Percentiles rank a stretch among this genome's conserved stretches.
phyloP scores from a whole-genome alignment of 2,329 filamentous ascomycete genomes.

The Epichloe scottii region DNA sequence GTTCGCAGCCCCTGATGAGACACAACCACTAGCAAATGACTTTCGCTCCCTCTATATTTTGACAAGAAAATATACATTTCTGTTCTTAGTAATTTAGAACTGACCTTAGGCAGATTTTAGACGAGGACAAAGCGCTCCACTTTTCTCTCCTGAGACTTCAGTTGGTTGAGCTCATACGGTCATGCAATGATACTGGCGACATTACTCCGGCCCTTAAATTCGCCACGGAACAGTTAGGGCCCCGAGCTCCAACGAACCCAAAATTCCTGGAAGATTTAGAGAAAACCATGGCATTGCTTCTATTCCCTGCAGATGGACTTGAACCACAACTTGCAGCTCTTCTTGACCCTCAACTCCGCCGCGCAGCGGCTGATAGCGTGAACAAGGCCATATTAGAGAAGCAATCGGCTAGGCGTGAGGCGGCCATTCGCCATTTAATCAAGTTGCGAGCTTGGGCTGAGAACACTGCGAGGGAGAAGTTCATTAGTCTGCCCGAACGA shows the following conservation, averaged over 20 bases:
- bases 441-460: slow-evolving; percentile 81
- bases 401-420: slow-evolving; percentile 62
- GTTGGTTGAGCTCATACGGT: slow-evolving; percentile 82
- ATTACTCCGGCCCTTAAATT: slow-evolving; percentile 74
- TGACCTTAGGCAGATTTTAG: slow-evolving; percentile 58
- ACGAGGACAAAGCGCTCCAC: slow-evolving; percentile 69
- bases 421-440: slow-evolving; percentile 70
- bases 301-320: slow-evolving; percentile 74
- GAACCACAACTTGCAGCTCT: slow-evolving; percentile 64
- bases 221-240: slow-evolving; percentile 75
- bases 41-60: slow-evolving; percentile 5
- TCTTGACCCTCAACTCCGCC: slow-evolving; percentile 66
- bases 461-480: slow-evolving; percentile 34
- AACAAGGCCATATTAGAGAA: slow-evolving; percentile 76
- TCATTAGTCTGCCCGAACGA: slow-evolving; percentile 19
- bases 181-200: slow-evolving; percentile 56
- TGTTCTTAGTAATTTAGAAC: background rate
- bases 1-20: slow-evolving; percentile 78
- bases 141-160: slow-evolving; percentile 85
- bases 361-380: slow-evolving; percentile 73
- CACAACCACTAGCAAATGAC: slow-evolving; percentile 48
- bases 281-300: slow-evolving; percentile 80
- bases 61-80: background rate
- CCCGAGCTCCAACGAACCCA: slow-evolving; percentile 68
- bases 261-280: slow-evolving; percentile 81